Conservation (phyloP, 306 rosid genomes). For the Citrullus colocynthis region DNA sequence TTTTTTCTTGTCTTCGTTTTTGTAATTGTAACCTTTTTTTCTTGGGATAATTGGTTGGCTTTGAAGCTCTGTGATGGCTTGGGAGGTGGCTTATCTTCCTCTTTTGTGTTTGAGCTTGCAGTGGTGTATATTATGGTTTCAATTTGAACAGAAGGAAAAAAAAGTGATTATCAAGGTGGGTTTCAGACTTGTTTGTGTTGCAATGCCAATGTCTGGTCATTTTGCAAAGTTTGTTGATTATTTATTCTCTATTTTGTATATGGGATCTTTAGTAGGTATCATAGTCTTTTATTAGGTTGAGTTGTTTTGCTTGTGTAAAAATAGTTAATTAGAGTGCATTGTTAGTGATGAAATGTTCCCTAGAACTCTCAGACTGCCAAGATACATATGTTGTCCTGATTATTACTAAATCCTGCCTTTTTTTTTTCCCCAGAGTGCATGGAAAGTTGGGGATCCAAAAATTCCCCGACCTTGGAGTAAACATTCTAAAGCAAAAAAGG, state of each 20-base stretch:
- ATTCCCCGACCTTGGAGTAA: constrained; percentile 87
- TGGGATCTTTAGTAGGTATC: background rate
- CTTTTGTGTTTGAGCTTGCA: background rate
- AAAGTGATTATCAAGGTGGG: background rate
- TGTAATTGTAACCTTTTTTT: background rate
- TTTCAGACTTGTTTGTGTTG: background rate
- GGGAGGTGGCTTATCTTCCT: background rate
- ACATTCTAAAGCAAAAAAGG: constrained; percentile 35
- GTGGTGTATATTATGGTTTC: background rate
- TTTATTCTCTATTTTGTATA: background rate
- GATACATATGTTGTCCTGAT: background rate
- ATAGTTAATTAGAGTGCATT: background rate
- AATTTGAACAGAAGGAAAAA: background rate
- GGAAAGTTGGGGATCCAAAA: constrained; percentile 56
- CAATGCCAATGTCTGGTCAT: background rate
- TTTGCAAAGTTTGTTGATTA: background rate
- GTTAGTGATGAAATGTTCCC: background rate
- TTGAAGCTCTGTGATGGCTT: background rate
- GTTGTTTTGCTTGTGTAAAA: background rate
- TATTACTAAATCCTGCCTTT: background rate
- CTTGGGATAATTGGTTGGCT: background rate
- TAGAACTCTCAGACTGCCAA: background rate
- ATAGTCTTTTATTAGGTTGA: background rate
- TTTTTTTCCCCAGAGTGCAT: constrained; percentile 39
- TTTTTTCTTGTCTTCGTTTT: background rate